phyloP scores from a whole-genome alignment of 2,329 filamentous ascomycete genomes.

The Amauroascus niger region DNA sequence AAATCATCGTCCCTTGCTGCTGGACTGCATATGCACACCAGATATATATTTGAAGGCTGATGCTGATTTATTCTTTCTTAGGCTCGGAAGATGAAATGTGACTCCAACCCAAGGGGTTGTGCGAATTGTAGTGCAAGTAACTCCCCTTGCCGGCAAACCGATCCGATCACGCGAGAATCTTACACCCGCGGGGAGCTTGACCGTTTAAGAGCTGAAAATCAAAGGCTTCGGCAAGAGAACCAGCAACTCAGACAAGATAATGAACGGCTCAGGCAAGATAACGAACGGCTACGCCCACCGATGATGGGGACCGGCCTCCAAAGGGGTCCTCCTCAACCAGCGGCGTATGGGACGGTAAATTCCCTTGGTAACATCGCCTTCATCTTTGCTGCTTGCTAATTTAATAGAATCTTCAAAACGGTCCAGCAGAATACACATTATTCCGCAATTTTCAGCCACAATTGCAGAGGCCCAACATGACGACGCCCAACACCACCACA shows the following conservation, averaged over 20 bases:
- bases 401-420: not conserved
- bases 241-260: slow-evolving; percentile 10
- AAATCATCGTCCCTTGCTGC: not conserved
- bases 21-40: not conserved
- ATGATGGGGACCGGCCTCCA: not conserved
- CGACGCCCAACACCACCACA: not conserved
- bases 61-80: slow-evolving; percentile 1
- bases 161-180: slow-evolving; percentile 20
- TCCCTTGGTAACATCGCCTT: not conserved
- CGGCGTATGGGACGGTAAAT: not conserved
- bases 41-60: not conserved
- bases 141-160: slow-evolving; percentile 20
- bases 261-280: slow-evolving; percentile 10
- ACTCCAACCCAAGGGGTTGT: slow-evolving; percentile 18
- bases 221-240: slow-evolving; percentile 15
- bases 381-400: not conserved
- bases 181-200: slow-evolving; percentile 19
- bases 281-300: slow-evolving; percentile 1
- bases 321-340: not conserved
- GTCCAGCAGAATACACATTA: not conserved
- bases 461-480: not conserved
- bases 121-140: slow-evolving; percentile 14
- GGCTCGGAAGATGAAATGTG: slow-evolving; percentile 23
- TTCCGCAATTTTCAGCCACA: slow-evolving; percentile 1
- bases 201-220: slow-evolving; percentile 7